phyloP scores from a whole-genome alignment of 192 early-diverging fungal genomes.

The Podila clonocystis region DNA sequence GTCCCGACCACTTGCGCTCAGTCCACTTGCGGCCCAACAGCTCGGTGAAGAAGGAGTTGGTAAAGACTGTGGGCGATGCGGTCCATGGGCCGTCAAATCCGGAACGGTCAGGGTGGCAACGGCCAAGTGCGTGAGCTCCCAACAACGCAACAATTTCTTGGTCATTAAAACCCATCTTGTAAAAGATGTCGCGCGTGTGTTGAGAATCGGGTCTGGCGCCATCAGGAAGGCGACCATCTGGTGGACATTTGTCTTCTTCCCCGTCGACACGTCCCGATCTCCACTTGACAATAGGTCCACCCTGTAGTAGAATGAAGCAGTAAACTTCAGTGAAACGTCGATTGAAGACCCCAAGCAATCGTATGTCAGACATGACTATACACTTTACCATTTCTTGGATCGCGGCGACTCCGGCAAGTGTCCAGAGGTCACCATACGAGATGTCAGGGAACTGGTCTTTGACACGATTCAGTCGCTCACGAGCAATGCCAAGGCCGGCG shows the following conservation, averaged over 20 bases:
- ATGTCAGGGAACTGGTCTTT: conserved; percentile 83
- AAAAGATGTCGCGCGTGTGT: conserved; percentile 82
- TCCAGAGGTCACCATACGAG: conserved; percentile 87
- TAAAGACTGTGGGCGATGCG: conserved; percentile 85
- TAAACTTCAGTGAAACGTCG: not conserved
- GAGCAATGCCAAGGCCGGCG: conserved; percentile 75
- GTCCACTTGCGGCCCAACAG: conserved; percentile 84
- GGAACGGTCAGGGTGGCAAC: conserved; percentile 78
- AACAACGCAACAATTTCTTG: conserved; percentile 85
- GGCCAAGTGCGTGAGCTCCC: conserved; percentile 82
- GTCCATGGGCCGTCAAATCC: conserved; percentile 94
- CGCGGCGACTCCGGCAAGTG: conserved; percentile 78
- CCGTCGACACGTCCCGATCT: conserved; percentile 70
- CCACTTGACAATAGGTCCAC: conserved; percentile 80
- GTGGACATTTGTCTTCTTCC: conserved; percentile 57
- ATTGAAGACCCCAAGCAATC: not conserved
- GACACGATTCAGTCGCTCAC: conserved; percentile 74
- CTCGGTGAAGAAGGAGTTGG: conserved; percentile 89
- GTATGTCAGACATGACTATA: no score
- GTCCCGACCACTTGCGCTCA: conserved; percentile 81
- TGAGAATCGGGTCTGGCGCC: conserved; percentile 65
- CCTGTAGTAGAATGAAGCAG: conserved; percentile 32
- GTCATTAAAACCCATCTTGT: conserved; percentile 75
- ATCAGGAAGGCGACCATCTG: conserved; percentile 84
- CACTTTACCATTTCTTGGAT: conserved; percentile 71